phyloP scores from a whole-genome alignment of 805 yeast genomes.

The Citeromyces matritensis region DNA sequence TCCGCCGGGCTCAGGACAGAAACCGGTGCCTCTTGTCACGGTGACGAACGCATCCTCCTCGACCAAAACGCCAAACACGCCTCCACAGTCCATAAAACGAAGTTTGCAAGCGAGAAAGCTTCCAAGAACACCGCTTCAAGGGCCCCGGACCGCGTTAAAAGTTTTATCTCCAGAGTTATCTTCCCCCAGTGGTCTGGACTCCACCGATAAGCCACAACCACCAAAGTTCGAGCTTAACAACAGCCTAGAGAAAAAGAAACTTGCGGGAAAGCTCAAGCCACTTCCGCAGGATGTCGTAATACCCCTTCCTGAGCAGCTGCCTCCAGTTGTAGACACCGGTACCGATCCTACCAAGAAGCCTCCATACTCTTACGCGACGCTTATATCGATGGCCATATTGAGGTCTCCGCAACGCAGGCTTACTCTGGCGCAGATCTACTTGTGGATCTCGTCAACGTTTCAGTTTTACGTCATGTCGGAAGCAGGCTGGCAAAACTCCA shows the following conservation, averaged over 20 bases:
- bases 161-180: conserved; percentile 25
- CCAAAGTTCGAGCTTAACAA: conserved; percentile 5
- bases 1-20: conserved; percentile 1
- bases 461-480: conserved; percentile 71
- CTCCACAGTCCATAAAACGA: neutral
- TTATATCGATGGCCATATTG: conserved; percentile 86
- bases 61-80: neutral
- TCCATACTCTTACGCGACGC: conserved; percentile 85
- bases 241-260: conserved; percentile 2
- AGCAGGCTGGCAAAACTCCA: conserved; percentile 96
- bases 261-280: conserved; percentile 9
- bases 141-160: neutral
- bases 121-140: conserved; percentile 1
- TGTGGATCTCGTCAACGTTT: conserved; percentile 84
- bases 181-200: conserved; percentile 20
- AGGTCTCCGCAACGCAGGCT: conserved; percentile 61
- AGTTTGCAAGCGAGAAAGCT: neutral
- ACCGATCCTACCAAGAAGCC: conserved; percentile 40
- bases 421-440: conserved; percentile 73
- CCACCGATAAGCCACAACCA: conserved; percentile 6
- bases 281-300: conserved; percentile 12
- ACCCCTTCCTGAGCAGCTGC: conserved; percentile 23
- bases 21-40: conserved; percentile 1
- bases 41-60: neutral
- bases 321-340: conserved; percentile 32